A percentile compares a stretch with the other conserved stretches of the same genome.
These are phyloP conservation scores for Cercophora sp. DNA, from an alignment of 495 filamentous ascomycete species.

Conservation along the genomic window DNA sequence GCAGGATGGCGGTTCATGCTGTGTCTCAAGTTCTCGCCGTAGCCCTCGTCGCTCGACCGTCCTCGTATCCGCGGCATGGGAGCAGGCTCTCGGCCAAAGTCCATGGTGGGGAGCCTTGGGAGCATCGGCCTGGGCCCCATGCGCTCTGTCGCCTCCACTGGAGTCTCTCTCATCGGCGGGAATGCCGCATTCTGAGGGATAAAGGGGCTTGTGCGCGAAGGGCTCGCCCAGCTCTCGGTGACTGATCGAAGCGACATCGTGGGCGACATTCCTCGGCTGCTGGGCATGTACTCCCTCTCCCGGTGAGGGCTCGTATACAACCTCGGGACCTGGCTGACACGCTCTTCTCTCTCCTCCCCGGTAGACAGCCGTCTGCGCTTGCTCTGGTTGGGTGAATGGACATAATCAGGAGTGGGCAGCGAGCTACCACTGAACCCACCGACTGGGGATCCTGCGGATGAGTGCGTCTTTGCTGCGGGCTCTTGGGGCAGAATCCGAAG, in stretches of 20 bases:
- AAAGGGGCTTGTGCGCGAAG: constrained; percentile 28
- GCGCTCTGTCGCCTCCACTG: constrained; percentile 19
- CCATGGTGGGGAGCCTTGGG: constrained; percentile 29
- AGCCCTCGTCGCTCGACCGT: constrained; percentile 20
- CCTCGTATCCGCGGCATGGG: constrained; percentile 19
- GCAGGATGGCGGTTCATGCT: constrained; percentile 19
- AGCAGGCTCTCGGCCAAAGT: constrained; percentile 20
- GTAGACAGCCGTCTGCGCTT: constrained; percentile 36
- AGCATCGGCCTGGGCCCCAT: constrained; percentile 26
- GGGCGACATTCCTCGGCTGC: constrained; percentile 22
- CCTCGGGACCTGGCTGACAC: constrained; percentile 31
- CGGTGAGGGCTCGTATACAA: constrained; percentile 24
- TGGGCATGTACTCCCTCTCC: constrained; percentile 16
- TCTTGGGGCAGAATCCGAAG: constrained; percentile 15
- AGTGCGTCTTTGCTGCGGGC: constrained; percentile 18
- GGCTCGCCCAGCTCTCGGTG: constrained; percentile 27
- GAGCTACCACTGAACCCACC: constrained; percentile 11
- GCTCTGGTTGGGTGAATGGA: constrained; percentile 31
- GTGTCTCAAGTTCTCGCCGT: constrained; percentile 21
- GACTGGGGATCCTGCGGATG: constrained; percentile 24
- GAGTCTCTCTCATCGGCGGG: constrained; percentile 23
- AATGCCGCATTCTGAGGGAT: constrained; percentile 13
- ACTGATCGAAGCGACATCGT: constrained; percentile 15
- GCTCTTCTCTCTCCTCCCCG: constrained; percentile 28
- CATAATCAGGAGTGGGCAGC: constrained; percentile 31